Base-by-base conservation (phyloP, 768 basidiomycete species). In the Russula sp. region DNA sequence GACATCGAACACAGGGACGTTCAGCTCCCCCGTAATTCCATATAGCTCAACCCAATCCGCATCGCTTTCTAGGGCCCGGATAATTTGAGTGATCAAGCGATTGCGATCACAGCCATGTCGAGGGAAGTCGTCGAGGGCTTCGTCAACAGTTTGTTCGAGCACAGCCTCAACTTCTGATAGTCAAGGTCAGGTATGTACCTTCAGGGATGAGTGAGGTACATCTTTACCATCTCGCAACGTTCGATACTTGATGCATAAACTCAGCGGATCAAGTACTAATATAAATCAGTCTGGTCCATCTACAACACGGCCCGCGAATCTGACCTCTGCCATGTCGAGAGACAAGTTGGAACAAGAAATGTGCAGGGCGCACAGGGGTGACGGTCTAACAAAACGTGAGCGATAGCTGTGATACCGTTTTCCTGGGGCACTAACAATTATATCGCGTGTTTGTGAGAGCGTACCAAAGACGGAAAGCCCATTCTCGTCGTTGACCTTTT, bases 331-430 rank as follows among this genome's bases (percentile, higher is more conserved):
- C 87, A 61, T 78, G 71, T 18, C 70, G 73, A 11, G 86, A 87
- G 57, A 86, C 82, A n/a, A 94, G 77, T 52, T 84, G 84, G 74
- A 95, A 97, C 48, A 97, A 69, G 71, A 89, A 93, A 66, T 87
- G 85, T 2, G 86, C 86, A 0, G 92, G 83, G 71, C 86, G 88
- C 2, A 77, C 75, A 1, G 91, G 90, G 2, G 89, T 86, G 20
- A 94, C 79, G 4, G 84, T 87, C 94, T 96, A 57, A 20, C 10
- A 61, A 13, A 59, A 16, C 20, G 9, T 50, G 37, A 68, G 45
- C 67, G n/a, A 57, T 16, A 55, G 22, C 48, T 55, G 39, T 2
- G 13, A 20, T 47, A 44, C 11, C n/a, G 22, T 34, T 13, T 37
- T 39, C 35, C 37, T 27, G 35, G 55, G 58, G 22, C 22, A 75